phyloP scores from a whole-genome alignment of 176 grass and related monocot species.

The Carex myosuroides region DNA sequence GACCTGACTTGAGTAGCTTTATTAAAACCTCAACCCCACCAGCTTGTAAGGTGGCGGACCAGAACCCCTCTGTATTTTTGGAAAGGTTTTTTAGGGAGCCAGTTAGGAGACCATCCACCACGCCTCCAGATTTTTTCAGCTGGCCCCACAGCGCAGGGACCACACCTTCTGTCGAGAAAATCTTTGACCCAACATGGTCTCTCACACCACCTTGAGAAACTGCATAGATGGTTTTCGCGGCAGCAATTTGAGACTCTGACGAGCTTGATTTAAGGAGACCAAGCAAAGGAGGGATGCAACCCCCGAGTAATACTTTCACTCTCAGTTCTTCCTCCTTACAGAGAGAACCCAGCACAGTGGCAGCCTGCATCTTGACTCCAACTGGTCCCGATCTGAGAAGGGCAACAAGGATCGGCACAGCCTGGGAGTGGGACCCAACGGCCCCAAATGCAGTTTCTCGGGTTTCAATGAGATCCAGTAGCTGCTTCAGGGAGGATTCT shows the following conservation, averaged over 20 bases:
- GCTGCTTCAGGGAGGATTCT: conserved; percentile 74
- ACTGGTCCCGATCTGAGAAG: conserved; percentile 76
- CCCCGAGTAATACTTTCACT: conserved; percentile 85
- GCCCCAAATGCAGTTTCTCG: conserved; percentile 84
- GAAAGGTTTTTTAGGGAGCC: conserved; percentile 84
- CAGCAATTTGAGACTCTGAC: conserved; percentile 64
- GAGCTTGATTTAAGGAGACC: conserved; percentile 73
- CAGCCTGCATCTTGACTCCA: conserved; percentile 72
- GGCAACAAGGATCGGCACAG: conserved; percentile 85
- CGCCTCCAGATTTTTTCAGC: conserved; percentile 80
- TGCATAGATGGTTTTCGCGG: conserved; percentile 86
- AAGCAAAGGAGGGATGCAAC: conserved; percentile 93
- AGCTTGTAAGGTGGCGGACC: conserved; percentile 69
- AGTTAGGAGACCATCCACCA: conserved; percentile 76
- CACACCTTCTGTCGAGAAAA: conserved; percentile 85
- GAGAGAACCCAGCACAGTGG: conserved; percentile 83
- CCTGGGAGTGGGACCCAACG: conserved; percentile 73
- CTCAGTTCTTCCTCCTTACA: conserved; percentile 90
- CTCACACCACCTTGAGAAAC: conserved; percentile 92
- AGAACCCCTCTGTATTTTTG: conserved; percentile 87
- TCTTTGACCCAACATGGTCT: conserved; percentile 96
- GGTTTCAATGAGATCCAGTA: conserved; percentile 89
- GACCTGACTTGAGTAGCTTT: conserved; percentile 76
- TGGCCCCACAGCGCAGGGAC: conserved; percentile 83
- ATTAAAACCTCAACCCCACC: conserved; percentile 89